A percentile compares a stretch with the other conserved stretches of the same genome.
Conservation (phyloP, 306 rosid species). For the Lathyrus tuberosus region DNA sequence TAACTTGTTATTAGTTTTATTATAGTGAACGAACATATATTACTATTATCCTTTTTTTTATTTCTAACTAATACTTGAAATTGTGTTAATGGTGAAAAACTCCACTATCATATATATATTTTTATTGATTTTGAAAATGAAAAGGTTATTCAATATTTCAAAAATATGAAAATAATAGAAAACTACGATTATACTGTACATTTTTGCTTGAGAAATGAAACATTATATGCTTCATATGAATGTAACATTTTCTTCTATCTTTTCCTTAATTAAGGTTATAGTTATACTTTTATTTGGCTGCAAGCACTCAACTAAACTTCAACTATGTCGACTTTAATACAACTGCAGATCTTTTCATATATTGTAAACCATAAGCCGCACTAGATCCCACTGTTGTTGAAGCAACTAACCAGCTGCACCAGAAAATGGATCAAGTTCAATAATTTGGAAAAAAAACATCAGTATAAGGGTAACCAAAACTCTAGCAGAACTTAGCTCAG, state of each 20-base stretch:
- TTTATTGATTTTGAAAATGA: no score
- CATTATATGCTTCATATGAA: background rate
- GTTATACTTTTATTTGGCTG: background rate
- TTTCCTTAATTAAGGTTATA: background rate
- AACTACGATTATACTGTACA: no score
- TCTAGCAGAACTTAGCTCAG: background rate
- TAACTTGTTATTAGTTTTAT: no score
- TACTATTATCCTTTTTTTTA: no score
- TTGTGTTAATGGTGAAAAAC: no score
- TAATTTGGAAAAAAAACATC: slow-evolving; percentile 28
- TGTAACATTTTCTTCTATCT: background rate
- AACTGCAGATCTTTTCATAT: slow-evolving; percentile 26
- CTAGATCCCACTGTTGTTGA: slow-evolving; percentile 63
- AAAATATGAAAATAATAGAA: no score
- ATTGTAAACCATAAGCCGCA: slow-evolving; percentile 30
- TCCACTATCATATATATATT: no score
- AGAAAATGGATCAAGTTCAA: slow-evolving; percentile 27
- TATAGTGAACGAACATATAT: no score
- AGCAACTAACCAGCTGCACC: slow-evolving; percentile 89
- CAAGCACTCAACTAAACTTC: slow-evolving; percentile 8
- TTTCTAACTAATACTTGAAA: no score
- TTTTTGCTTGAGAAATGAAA: no score
- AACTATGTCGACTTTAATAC: slow-evolving; percentile 22
- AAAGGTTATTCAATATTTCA: no score
- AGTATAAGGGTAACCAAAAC: background rate